phyloP scores from a whole-genome alignment of 139 green algal species.

The Asterochloris sp. region DNA sequence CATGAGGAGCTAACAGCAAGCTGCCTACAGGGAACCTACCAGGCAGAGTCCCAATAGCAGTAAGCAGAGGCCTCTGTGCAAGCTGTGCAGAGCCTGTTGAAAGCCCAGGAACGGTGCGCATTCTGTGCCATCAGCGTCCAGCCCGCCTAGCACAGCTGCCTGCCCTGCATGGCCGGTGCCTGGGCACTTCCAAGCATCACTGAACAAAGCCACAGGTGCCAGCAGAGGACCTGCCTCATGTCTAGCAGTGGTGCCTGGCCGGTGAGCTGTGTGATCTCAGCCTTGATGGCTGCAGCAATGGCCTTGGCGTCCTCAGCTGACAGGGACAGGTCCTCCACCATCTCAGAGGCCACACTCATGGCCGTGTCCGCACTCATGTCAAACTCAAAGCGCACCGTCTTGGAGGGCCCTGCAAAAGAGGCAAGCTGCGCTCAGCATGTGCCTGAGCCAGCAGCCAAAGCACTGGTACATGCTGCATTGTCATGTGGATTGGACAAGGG shows the following conservation, averaged over 20 bases:
- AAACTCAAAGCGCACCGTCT: constrained; percentile 96
- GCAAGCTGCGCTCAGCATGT: background rate
- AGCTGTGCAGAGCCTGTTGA: background rate
- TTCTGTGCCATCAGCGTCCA: background rate
- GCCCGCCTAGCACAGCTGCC: too few species aligned
- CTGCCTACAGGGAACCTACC: too few species aligned
- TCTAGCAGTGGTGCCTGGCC: constrained; percentile 12
- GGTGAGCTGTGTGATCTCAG: constrained; percentile 39
- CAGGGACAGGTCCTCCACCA: constrained; percentile 90
- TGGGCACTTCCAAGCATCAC: background rate
- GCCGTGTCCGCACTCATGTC: constrained; percentile 80
- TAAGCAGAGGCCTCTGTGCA: background rate
- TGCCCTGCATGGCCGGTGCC: background rate
- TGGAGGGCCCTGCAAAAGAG: constrained; percentile 41
- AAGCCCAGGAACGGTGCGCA: background rate
- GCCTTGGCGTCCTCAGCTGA: constrained; percentile 58
- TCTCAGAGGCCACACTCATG: constrained; percentile 85
- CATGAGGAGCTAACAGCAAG: too few species aligned
- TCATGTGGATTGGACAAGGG: too few species aligned
- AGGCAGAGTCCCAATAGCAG: too few species aligned
- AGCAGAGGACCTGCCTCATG: background rate
- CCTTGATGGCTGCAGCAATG: constrained; percentile 42
- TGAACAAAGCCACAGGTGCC: background rate
- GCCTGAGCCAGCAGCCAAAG: background rate
- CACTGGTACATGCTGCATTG: background rate